These are phyloP conservation scores for Rhodotorula graminis DNA, from an alignment of 768 basidiomycete genomes.

Conservation along the genomic window DNA sequence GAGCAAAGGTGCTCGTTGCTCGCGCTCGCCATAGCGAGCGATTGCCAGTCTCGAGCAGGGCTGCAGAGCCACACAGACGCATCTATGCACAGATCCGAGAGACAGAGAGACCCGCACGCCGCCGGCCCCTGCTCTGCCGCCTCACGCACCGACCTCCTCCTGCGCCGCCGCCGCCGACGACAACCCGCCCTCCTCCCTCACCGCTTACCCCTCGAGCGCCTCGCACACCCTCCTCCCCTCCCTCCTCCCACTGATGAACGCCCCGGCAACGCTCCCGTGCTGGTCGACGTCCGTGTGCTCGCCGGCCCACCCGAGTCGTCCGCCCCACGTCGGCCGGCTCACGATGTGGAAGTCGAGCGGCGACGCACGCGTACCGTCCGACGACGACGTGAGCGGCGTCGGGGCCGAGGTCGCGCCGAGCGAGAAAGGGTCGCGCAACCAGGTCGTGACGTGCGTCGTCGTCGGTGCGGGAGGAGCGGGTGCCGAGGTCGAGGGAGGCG, in stretches of 20 bases:
- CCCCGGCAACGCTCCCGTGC: conserved; percentile 45
- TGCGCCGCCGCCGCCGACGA: no score
- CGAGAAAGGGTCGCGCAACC: conserved; percentile 47
- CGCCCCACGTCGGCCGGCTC: conserved; percentile 45
- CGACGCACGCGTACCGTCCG: conserved; percentile 36
- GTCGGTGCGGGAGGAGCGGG: not conserved
- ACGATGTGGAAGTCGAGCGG: conserved; percentile 50
- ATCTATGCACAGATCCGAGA: no score
- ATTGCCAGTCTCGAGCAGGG: no score
- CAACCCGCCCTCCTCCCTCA: not conserved
- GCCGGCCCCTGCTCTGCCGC: no score
- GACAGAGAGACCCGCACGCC: no score
- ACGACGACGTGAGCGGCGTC: conserved; percentile 34
- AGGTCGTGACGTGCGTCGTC: conserved; percentile 44
- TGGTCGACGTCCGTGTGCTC: conserved; percentile 51
- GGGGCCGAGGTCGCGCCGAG: conserved; percentile 49
- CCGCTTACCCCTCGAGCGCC: conserved; percentile 36
- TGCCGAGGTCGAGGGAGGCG: no score
- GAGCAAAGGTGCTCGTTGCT: no score
- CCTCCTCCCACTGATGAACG: conserved; percentile 47
- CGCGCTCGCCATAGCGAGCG: no score
- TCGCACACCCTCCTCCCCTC: conserved; percentile 47
- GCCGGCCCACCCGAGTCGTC: conserved; percentile 49
- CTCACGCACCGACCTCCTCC: no score
- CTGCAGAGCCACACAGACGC: no score